Percentiles rank a stretch among this genome's conserved stretches.
Conservation (phyloP, 1,139 yeast species). For the Sugiyamaella xylanicola region DNA sequence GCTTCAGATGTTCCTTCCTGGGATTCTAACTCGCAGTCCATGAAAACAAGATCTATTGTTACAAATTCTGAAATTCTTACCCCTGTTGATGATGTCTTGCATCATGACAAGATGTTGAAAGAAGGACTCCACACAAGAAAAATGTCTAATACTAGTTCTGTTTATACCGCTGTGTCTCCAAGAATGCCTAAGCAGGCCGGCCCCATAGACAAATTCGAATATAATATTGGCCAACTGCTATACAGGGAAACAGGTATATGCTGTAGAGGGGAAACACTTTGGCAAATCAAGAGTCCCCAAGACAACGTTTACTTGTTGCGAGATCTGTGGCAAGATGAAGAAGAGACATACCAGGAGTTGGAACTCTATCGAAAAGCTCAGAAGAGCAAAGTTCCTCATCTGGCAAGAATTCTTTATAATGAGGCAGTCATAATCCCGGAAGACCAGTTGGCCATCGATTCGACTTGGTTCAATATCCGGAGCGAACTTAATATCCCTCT, state of each 20-base stretch:
- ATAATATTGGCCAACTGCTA: conserved; percentile 6
- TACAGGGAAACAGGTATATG: conserved; percentile 19
- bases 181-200: not conserved
- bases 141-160: conserved; percentile 5
- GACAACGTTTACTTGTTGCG: conserved; percentile 13
- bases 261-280: conserved; percentile 20
- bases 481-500: conserved; percentile 11
- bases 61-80: not conserved
- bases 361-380: conserved; percentile 16
- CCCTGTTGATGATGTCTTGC: conserved; percentile 7
- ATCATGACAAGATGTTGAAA: not conserved
- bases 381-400: not conserved
- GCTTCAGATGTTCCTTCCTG: conserved; percentile 3
- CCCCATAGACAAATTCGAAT: not conserved
- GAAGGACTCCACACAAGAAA: not conserved
- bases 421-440: conserved; percentile 2
- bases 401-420: conserved; percentile 12
- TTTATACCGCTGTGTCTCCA: conserved; percentile 9
- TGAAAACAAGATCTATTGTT: not conserved
- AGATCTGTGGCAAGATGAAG: conserved; percentile 22
- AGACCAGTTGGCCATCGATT: conserved; percentile 1
- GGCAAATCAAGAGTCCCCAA: conserved; percentile 13
- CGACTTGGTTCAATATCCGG: conserved; percentile 20
- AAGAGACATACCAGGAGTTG: conserved; percentile 16
- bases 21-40: conserved; percentile 1